Base-by-base conservation (phyloP, 2,329 filamentous ascomycete genomes). In the Hypoxylon sp. region DNA sequence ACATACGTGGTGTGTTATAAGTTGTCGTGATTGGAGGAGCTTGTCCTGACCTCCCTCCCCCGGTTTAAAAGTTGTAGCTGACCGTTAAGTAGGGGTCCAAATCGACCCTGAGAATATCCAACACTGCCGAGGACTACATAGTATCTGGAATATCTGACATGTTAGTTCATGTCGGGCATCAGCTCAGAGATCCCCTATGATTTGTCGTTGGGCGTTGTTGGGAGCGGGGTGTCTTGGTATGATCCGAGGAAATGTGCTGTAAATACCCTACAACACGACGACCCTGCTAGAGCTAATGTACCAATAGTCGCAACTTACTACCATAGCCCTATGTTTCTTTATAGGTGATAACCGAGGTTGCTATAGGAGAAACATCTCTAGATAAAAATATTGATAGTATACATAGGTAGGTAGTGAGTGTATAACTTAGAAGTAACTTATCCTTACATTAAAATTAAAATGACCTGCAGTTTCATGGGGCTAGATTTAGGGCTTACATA, bases 171-270 rank as follows among this genome's bases (percentile, higher is more conserved):
- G 65, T 73, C 63, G 66, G 71, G 69, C 71, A 70, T 50, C 62
- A 66, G 67, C 63, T 67, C 46, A 59, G 37, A 59, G 46, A 46
- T 63, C 68, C 26, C 62, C 42, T 60, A 50, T 50, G 56, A 56
- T 54, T 65, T 68, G 42, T 57, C 57, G 65, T 73, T 70, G 67
- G 71, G 70, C 70, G 50, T 67, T 60, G 52, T 67, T 57, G 54
- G 55, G 57, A 46, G 70, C 57, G 70, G 67, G 69, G 65, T 64
- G 62, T 37, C 35, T 33, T 54, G 47, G 48, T 62, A 59, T 42
- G 24, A 31, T 48, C 31, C 42, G 46, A 55, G 58, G 37, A 46
- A 52, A 57, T 39, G 60, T 5, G 31, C 39, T 48, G 17, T 56
- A 53, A 19, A 22, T 59, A 51, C 48, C 37, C 63, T 29, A 33